These are phyloP conservation scores for Phyllosticta ampelicida DNA, from an alignment of 2,329 filamentous ascomycete genomes.

Conservation along the genomic window DNA sequence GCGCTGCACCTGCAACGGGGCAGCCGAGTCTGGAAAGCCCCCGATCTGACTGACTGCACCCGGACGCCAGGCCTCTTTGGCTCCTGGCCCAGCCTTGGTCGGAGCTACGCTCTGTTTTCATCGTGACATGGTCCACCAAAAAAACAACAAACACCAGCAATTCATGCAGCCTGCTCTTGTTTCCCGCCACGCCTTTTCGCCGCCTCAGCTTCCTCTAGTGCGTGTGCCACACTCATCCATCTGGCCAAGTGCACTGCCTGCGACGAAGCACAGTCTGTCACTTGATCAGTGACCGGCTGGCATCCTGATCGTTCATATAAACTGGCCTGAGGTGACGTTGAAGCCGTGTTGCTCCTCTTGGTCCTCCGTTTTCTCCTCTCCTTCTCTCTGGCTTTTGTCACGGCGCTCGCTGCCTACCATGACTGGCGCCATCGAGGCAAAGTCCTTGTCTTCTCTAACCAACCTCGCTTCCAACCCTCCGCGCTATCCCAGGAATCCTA, in stretches of 20 bases:
- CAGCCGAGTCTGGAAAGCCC: no score
- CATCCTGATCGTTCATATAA: not conserved
- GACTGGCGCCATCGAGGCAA: constrained; percentile 55
- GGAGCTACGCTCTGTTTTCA: not conserved
- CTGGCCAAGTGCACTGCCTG: not conserved
- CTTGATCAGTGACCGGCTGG: not conserved
- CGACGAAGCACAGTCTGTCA: not conserved
- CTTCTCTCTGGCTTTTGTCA: not conserved
- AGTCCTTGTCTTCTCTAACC: constrained; percentile 70
- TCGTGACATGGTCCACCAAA: not conserved
- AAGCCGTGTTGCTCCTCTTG: not conserved
- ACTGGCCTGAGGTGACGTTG: not conserved
- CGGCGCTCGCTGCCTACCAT: not conserved
- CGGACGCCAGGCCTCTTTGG: no score
- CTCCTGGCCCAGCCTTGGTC: not conserved
- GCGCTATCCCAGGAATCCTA: constrained; percentile 68
- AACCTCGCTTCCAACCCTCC: constrained; percentile 77
- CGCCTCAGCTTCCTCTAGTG: not conserved
- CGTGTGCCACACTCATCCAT: not conserved
- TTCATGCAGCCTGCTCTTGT: not conserved
- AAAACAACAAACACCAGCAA: not conserved
- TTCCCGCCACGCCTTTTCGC: not conserved
- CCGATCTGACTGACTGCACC: no score
- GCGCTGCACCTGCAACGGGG: no score
- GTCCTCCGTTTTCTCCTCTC: not conserved